Evolutionary conservation across 2,329 filamentous ascomycete genomes (phyloP), one percentile per base, ranked within the genome.

Genomic region (Capronia coronata): DNA sequence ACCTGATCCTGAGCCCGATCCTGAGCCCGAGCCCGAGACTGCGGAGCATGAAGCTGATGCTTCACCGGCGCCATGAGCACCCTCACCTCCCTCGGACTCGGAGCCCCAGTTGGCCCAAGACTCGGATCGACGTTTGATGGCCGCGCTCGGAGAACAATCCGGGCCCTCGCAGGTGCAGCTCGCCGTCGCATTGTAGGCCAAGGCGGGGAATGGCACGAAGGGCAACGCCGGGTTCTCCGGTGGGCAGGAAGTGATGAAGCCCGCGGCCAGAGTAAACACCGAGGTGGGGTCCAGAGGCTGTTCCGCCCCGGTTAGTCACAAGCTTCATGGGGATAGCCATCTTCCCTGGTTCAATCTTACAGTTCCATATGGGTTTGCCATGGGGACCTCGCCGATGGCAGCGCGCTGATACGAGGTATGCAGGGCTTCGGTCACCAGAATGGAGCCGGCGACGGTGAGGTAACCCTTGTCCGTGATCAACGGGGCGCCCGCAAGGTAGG

Each of bases 321-420:
- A n/a, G n/a, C n/a, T n/a, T n/a, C n/a, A n/a, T n/a, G n/a, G n/a
- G n/a, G n/a, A n/a, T n/a, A n/a, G n/a, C n/a, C n/a, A n/a, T n/a
- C n/a, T n/a, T n/a, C n/a, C n/a, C n/a, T n/a, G n/a, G n/a, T n/a
- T n/a, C n/a, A n/a, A n/a, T 27, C 45, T 0, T 22, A 48, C 45
- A 3, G 80, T 81, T 64, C 87, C 84, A 62, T 87, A 86, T 18
- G 83, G 76, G 62, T 79, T 78, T 3, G 84, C 82, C 2, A 85
- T 76, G 46, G 83, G 78, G 48, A 76, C 69, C 48, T 74, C 70
- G 50, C 75, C 72, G 16, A 74, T 71, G 37, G 78, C 79, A 49
- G 75, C 69, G 56, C 84, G 81, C 67, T 87, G 79, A 66, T 84
- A 82, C 54, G 81, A 82, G 68, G 86, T 82, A 68, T 89, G 85